phyloP scores from a whole-genome alignment of 83 land plant species.

The Picea abies region DNA sequence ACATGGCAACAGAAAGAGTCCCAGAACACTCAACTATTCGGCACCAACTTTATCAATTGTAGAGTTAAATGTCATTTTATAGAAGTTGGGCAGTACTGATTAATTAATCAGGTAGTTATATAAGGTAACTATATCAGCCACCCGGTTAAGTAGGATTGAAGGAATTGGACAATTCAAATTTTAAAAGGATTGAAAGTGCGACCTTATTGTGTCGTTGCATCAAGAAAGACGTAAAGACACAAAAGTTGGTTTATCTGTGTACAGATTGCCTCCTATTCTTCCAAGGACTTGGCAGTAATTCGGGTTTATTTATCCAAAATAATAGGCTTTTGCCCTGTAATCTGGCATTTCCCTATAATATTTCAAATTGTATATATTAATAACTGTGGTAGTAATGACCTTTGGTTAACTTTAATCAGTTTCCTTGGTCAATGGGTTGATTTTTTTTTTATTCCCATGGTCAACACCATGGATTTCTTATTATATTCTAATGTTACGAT shows the following conservation, averaged over 20 bases:
- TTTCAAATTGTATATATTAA: no score
- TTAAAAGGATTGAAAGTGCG: background rate
- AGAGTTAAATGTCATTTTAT: background rate
- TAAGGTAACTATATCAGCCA: background rate
- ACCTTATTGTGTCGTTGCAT: background rate
- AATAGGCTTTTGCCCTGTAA: no score
- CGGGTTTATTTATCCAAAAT: background rate
- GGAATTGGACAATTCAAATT: background rate
- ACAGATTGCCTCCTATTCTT: no score
- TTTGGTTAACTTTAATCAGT: no score
- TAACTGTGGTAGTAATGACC: no score
- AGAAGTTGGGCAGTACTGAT: conserved; percentile 9
- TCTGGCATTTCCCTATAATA: no score
- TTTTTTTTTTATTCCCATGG: no score
- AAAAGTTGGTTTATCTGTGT: no score
- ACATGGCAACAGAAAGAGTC: background rate
- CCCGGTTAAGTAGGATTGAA: background rate
- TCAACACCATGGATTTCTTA: no score
- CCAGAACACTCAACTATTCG: background rate
- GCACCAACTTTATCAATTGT: background rate
- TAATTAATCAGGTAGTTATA: background rate
- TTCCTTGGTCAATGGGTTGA: no score
- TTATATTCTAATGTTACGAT: no score
- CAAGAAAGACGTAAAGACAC: no score
- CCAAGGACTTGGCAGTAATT: background rate